These are phyloP conservation scores for Gypsophila paniculata DNA, from an alignment of 179 eudicot genomes.

Conservation along the genomic window DNA sequence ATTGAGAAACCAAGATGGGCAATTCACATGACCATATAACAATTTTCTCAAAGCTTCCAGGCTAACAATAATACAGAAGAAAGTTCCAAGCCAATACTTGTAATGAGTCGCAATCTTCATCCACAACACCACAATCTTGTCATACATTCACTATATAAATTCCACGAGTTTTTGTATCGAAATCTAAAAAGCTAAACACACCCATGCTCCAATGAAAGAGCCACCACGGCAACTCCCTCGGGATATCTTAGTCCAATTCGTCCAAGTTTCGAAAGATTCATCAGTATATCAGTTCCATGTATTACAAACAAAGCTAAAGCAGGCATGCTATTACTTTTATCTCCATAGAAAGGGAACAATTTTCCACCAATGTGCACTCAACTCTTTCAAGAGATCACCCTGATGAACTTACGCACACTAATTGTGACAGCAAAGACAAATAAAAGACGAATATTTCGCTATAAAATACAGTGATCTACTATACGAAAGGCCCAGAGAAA, in stretches of 20 bases:
- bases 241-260: background rate
- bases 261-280: background rate
- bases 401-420: background rate
- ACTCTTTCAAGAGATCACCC: constrained; percentile 3
- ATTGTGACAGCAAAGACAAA: background rate
- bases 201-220: background rate
- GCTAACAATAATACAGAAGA: background rate
- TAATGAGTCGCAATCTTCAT: background rate
- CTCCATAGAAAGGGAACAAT: background rate
- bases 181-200: background rate
- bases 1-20: background rate
- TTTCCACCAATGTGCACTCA: background rate
- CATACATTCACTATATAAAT: background rate
- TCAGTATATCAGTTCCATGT: background rate
- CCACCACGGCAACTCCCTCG: background rate
- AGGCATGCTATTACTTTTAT: background rate
- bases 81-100: background rate
- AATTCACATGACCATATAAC: background rate
- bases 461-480: background rate
- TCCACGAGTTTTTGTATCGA: background rate
- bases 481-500: background rate
- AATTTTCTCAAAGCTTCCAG: background rate
- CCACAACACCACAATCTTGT: background rate
- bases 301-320: background rate
- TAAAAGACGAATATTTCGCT: background rate